Evolutionary conservation across 331 rosid species (phyloP).

Genomic region (Stylosanthes scabra): DNA sequence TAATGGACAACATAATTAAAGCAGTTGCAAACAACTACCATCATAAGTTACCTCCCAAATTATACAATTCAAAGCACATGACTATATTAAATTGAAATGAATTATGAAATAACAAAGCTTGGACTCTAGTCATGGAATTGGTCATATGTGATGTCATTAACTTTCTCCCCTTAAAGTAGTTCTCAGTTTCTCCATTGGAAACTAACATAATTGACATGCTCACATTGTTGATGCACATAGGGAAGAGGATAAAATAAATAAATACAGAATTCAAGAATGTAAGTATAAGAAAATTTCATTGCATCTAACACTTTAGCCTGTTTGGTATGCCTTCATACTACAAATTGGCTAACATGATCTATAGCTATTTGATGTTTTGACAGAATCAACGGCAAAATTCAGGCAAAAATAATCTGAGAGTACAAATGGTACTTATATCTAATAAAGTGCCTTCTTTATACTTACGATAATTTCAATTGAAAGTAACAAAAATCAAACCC

Average conservation of each 20-base stretch:
- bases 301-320: neutral
- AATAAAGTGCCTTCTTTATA: neutral
- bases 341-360: neutral
- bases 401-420: neutral
- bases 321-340: neutral
- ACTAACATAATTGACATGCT: neutral
- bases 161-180: conserved; percentile 12
- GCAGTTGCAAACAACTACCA: conserved; percentile 17
- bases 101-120: neutral
- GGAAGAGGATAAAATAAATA: neutral
- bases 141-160: conserved; percentile 11
- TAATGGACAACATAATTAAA: conserved; percentile 17
- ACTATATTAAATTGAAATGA: neutral
- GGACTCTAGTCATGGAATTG: conserved; percentile 1
- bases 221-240: conserved; percentile 10
- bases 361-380: neutral
- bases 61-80: conserved; percentile 36
- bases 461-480: conserved; percentile 3
- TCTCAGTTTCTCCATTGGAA: neutral
- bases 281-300: conserved; percentile 7
- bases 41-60: conserved; percentile 13
- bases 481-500: neutral
- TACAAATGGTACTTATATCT: neutral
- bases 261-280: neutral
- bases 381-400: neutral